Base-by-base conservation (phyloP, 352 stramenopile species). In the Pythium volutum region DNA sequence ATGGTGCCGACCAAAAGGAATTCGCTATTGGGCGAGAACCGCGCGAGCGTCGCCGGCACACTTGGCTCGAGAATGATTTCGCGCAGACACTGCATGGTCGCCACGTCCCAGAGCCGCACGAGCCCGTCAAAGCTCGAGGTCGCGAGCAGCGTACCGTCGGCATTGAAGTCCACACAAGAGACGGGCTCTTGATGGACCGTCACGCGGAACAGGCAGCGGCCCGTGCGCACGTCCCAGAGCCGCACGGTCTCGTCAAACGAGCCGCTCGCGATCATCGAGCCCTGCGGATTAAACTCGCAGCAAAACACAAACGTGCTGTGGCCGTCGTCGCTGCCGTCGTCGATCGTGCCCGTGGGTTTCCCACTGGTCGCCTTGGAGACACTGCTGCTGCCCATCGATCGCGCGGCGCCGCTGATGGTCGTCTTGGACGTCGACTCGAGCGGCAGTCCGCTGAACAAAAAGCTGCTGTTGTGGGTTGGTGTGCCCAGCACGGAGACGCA, bases 251-350 rank as follows among this genome's bases (percentile, higher is more conserved):
- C 95, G 67, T 99, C 97, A 59, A 97, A 98, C 9, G 84, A 97
- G 18, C 84, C 86, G 47, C 81, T 87, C 27, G 77, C 81, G 27
- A 99, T 69, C 33, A 99, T 73, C 69, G 97, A 98, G 18, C 79
- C 80, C 66, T 97, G 89, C 5, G 92, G 93, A 50, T 98, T 98
- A 70, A 99, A 98, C 58, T 88, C 84, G 43, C 88, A 88, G 60
- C 83, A 97, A 75, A 98, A 98, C n/a, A 98, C 96, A 67, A 97
- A 98, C 67, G 93, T 94, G 23, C 81, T 66, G 76, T 99, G 97
- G 46, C 95, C 88, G 16, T 84, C 80, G 57, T 75, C 51, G 9
- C 34, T 36, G 23, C 51, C 39, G 34, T 62, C 61, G 14, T 48
- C 59, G 16, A 47, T 31, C 11, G 36, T 16, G n/a, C n/a, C 26